Conservation (phyloP, 2,329 filamentous ascomycete species). For the Dothistroma septosporum region DNA sequence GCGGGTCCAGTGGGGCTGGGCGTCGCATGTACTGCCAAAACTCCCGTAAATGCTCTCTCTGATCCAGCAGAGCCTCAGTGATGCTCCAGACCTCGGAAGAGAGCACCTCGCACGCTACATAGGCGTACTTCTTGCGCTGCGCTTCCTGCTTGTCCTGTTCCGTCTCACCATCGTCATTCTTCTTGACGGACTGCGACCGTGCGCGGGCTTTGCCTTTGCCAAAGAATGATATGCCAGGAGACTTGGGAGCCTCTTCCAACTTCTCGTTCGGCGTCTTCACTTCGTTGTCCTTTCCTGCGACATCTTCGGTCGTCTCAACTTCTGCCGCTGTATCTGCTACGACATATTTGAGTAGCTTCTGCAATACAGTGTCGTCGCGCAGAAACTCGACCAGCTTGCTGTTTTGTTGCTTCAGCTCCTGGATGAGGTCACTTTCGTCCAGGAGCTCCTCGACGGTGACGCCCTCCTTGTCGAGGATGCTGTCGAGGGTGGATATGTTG, state of each 20-base stretch:
- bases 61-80: slow-evolving; percentile 85
- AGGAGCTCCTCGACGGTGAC: slow-evolving; percentile 93
- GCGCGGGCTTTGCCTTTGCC: slow-evolving; percentile 42
- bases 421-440: slow-evolving; percentile 91
- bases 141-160: slow-evolving; percentile 76
- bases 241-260: slow-evolving; percentile 47
- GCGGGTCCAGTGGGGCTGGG: slow-evolving; percentile 79
- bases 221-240: slow-evolving; percentile 44
- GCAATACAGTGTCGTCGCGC: slow-evolving; percentile 78
- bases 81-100: slow-evolving; percentile 98
- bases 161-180: slow-evolving; percentile 39
- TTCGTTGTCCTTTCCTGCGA: slow-evolving; percentile 24
- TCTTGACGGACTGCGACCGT: slow-evolving; percentile 42
- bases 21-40: slow-evolving; percentile 90
- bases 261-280: slow-evolving; percentile 46
- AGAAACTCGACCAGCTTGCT: slow-evolving; percentile 95
- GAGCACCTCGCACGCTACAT: slow-evolving; percentile 85
- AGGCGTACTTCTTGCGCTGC: slow-evolving; percentile 88
- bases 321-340: slow-evolving; percentile 66
- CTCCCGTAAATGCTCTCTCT: slow-evolving; percentile 68
- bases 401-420: slow-evolving; percentile 98
- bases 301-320: slow-evolving; percentile 37
- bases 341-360: slow-evolving; percentile 85
- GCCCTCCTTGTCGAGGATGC: slow-evolving; percentile 90
- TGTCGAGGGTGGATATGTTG: slow-evolving; percentile 94